Evolutionary conservation across 495 filamentous ascomycete genomes (phyloP), one percentile per base, ranked within the genome.

Genomic region (Baudoinia panamericana): DNA sequence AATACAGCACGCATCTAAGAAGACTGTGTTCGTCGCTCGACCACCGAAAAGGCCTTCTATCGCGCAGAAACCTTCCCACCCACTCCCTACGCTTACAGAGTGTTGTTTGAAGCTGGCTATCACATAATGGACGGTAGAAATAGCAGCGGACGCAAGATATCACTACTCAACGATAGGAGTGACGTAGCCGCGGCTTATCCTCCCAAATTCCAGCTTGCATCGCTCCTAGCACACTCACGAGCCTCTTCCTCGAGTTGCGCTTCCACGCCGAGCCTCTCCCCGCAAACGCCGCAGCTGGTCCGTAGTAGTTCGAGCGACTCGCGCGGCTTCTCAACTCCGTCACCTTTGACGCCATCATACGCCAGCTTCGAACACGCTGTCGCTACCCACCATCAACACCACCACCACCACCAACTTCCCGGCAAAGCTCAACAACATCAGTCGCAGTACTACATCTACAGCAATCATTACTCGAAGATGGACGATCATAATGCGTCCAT

Each of bases 191-290:
- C 32, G 6, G 26, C 37, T 20, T 11, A 20, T 13, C 13, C 12
- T 6, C 9, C 24, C 18, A 46, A 46, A 20, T 10, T 26, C 28
- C 43, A 46, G 16, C 42, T 43, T 15, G 8, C 20, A 8, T 20
- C 35, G 15, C 23, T 41, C 19, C 4, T 43, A 6, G 36, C 49
- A 9, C 42, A 48, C 27, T 60, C 57, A n/a, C 42, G 53, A 4
- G 50, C 56, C 20, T 59, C 56, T 15, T 61, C 54, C 20, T n/a
- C n/a, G n/a, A 63, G 59, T 51, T 58, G 58, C 51, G 38, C 54
- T 11, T 59, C 57, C 6, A 57, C 59, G 27, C 54, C 57, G 5
- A 39, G 53, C 44, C 41, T 51, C 17, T 58, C 58, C 35, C 58
- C 59, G 20, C 56, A 53, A 36, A 60, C 57, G 17, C 59, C 59